These are phyloP conservation scores for Zea luxurians DNA, from an alignment of 176 grass and related monocot genomes.

Conservation along the genomic window DNA sequence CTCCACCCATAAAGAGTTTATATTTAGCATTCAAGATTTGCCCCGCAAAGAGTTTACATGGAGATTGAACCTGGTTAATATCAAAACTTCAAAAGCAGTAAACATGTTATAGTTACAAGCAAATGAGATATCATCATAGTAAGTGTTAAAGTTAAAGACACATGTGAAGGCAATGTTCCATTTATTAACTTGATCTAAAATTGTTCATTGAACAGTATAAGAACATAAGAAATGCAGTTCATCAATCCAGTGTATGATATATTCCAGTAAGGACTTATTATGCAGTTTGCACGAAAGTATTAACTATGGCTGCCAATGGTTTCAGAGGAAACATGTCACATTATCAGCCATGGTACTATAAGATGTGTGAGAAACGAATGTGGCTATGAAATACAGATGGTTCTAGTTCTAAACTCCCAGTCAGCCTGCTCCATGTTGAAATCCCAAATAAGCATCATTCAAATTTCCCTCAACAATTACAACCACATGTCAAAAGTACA, in stretches of 20 bases:
- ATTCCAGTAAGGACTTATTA: background rate
- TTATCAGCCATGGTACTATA: background rate
- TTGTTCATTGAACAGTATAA: background rate
- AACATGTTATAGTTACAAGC: too few species aligned
- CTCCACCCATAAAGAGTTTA: background rate
- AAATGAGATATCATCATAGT: too few species aligned
- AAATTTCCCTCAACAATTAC: conserved; percentile 1
- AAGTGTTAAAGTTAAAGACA: background rate
- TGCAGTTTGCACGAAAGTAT: background rate
- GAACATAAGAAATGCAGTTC: background rate
- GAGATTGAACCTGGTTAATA: background rate
- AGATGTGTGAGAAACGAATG: background rate
- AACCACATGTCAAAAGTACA: background rate
- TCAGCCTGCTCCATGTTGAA: background rate
- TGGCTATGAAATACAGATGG: background rate
- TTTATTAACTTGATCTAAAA: background rate
- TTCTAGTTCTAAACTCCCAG: background rate
- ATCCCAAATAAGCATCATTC: background rate
- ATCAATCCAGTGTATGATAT: background rate
- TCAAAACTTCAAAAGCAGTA: too few species aligned
- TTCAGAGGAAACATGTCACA: background rate
- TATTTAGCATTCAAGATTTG: background rate
- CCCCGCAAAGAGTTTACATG: background rate
- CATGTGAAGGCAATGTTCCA: background rate
- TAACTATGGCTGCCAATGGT: background rate